Percentiles rank a stretch among this genome's conserved stretches.
Evolutionary conservation across 2,329 filamentous ascomycete genomes (phyloP).

Genomic region (Cladosporium sphaerospermum): DNA sequence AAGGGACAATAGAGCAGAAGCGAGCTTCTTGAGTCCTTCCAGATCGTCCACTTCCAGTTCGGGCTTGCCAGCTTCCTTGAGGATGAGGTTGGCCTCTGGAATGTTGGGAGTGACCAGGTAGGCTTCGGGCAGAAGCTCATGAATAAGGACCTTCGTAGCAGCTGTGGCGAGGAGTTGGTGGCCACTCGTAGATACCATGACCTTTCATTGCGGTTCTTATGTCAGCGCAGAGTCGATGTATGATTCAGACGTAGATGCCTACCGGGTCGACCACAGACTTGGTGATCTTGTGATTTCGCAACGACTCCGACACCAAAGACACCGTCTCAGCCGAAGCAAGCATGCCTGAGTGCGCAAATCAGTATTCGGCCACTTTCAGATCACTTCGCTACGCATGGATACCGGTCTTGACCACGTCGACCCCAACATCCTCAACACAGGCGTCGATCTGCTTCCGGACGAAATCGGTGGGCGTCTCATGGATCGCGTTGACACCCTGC

Average conservation of each 20-base stretch:
- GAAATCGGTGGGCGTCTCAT: constrained; percentile 71
- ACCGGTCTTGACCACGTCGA: constrained; percentile 92
- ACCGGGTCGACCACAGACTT: constrained; percentile 70
- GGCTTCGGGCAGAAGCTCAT: constrained; percentile 57
- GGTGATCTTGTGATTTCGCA: constrained; percentile 53
- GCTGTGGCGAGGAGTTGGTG: constrained; percentile 59
- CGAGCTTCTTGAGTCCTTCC: constrained; percentile 63
- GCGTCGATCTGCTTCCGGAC: constrained; percentile 80
- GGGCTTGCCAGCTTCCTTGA: constrained; percentile 46
- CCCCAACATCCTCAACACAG: constrained; percentile 74
- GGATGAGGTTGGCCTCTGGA: constrained; percentile 63
- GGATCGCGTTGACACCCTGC: constrained; percentile 71
- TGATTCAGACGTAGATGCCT: constrained; percentile 25
- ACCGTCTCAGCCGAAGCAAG: constrained; percentile 68
- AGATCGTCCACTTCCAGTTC: constrained; percentile 49
- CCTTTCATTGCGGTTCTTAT: constrained; percentile 46
- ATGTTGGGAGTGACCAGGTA: constrained; percentile 72
- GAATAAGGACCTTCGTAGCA: constrained; percentile 56
- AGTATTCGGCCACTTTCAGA: background rate
- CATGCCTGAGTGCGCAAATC: constrained; percentile 58
- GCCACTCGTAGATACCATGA: constrained; percentile 87
- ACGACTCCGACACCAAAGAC: constrained; percentile 58
- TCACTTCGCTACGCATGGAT: background rate
- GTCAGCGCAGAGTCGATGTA: background rate
- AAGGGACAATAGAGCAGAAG: constrained; percentile 57